Conservation (phyloP, 2,329 filamentous ascomycete species). For the Xylariaceae sp. region DNA sequence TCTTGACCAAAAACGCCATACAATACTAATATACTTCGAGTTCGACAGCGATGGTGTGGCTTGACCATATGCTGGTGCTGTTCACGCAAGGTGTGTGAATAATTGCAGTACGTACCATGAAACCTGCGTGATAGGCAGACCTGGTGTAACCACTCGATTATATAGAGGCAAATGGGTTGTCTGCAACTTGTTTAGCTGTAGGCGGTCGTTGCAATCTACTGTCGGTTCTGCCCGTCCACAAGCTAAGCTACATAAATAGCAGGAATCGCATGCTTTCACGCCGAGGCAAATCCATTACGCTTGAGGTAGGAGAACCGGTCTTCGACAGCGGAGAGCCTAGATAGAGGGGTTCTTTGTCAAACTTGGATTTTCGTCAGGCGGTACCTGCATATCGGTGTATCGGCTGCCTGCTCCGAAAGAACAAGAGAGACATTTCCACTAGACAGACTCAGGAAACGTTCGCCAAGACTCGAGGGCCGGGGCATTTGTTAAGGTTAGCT, state of each 20-base stretch:
- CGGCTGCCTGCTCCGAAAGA: constrained; percentile 27
- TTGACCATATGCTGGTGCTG: constrained; percentile 8
- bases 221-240: too few species aligned
- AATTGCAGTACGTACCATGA: too few species aligned
- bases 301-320: background rate
- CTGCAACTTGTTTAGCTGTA: too few species aligned
- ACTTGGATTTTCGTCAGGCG: constrained; percentile 15
- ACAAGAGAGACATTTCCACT: constrained; percentile 1
- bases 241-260: too few species aligned
- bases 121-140: too few species aligned
- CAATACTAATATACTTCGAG: background rate
- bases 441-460: background rate
- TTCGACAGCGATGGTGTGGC: constrained; percentile 5
- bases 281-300: background rate
- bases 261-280: too few species aligned
- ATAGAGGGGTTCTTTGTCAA: constrained; percentile 4
- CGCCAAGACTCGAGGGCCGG: background rate
- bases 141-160: too few species aligned
- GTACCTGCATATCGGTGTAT: constrained; percentile 32
- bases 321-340: background rate
- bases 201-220: too few species aligned
- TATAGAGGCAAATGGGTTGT: too few species aligned
- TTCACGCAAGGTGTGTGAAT: too few species aligned
- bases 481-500: background rate
- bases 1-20: constrained; percentile 1